These are phyloP conservation scores for Metschnikowia proteae DNA, from an alignment of 805 yeast species.

Conservation along the genomic window DNA sequence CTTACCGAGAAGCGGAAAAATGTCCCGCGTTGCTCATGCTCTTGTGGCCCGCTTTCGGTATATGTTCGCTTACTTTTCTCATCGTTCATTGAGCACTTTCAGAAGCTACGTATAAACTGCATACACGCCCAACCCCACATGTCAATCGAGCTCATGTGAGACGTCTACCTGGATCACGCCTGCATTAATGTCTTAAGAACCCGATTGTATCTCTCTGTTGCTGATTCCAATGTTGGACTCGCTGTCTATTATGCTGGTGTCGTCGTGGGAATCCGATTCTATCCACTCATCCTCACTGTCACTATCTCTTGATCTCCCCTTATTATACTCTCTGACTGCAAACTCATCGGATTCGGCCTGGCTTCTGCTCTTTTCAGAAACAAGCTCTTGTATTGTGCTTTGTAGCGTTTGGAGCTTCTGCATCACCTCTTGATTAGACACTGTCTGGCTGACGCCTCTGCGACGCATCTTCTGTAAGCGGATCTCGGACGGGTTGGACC, in stretches of 20 bases:
- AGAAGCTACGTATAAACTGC: background rate
- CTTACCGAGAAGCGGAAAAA: background rate
- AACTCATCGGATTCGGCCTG: conserved; percentile 2
- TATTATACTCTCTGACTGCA: conserved; percentile 7
- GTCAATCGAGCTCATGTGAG: background rate
- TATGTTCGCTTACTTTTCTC: conserved; percentile 3
- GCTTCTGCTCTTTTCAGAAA: background rate
- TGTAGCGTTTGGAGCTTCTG: conserved; percentile 8
- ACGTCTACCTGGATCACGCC: background rate
- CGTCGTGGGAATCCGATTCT: background rate
- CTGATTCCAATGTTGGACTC: background rate
- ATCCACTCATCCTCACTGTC: conserved; percentile 4
- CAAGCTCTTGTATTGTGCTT: conserved; percentile 3
- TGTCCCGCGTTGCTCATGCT: conserved; percentile 1
- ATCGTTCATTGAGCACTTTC: background rate
- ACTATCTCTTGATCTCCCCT: background rate
- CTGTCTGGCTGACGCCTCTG: conserved; percentile 2
- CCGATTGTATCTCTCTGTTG: background rate
- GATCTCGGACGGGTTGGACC: conserved; percentile 4
- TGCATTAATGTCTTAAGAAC: background rate
- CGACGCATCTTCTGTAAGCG: conserved; percentile 7
- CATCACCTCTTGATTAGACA: conserved; percentile 8
- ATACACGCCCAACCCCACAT: background rate
- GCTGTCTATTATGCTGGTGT: conserved; percentile 1
- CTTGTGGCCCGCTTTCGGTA: conserved; percentile 5